Evolutionary conservation across 805 yeast species (phyloP).

Genomic region (Saturnispora silvae): DNA sequence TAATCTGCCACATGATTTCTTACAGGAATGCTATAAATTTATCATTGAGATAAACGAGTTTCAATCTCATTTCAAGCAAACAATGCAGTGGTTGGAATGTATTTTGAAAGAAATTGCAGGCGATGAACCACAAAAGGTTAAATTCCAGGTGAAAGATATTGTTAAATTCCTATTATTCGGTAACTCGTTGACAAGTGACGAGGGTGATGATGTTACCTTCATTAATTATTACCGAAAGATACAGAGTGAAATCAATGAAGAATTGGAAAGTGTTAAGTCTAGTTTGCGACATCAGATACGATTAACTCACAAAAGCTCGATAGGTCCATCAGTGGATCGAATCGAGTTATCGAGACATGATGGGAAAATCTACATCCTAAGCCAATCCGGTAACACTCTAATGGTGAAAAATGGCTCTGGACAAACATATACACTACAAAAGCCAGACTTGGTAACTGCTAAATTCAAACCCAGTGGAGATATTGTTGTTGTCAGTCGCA

Average conservation of each 20-base stretch:
- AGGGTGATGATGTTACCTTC: neutral
- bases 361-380: no score
- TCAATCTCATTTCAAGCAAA: constrained; percentile 34
- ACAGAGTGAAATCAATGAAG: neutral
- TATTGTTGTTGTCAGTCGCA: no score
- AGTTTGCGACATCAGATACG: no score
- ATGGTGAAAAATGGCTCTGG: no score
- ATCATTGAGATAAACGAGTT: constrained; percentile 37
- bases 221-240: neutral
- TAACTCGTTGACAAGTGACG: constrained; percentile 7
- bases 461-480: no score
- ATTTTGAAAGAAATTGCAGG: constrained; percentile 30
- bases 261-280: neutral
- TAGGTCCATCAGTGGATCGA: no score
- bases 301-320: no score
- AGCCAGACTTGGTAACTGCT: no score
- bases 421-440: no score
- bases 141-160: constrained; percentile 20
- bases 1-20: constrained; percentile 15
- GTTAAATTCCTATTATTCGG: constrained; percentile 23
- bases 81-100: constrained; percentile 34
- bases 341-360: no score
- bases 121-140: constrained; percentile 23
- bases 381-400: no score
- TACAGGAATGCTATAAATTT: constrained; percentile 28